A percentile compares a stretch with the other conserved stretches of the same genome.
These are phyloP conservation scores for Nicotiana tomentosiformis DNA, from an alignment of 257 asterid genomes.

Conservation along the genomic window DNA sequence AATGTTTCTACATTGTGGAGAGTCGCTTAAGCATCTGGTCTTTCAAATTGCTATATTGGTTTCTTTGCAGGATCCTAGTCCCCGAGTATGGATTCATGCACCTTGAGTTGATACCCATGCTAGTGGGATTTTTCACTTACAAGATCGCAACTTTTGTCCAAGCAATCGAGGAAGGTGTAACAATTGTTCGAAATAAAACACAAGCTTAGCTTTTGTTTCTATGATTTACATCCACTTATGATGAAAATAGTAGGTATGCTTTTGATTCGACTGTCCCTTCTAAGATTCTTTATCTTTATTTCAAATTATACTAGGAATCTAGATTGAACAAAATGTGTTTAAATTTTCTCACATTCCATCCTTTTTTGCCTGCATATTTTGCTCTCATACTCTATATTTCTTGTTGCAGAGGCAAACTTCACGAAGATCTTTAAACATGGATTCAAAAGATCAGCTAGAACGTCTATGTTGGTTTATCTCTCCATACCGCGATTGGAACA, in stretches of 20 bases:
- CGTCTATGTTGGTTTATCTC: not conserved
- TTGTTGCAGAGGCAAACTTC: not conserved
- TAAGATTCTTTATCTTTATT: not conserved
- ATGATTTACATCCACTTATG: not conserved
- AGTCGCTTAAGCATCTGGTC: not conserved
- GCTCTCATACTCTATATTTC: not conserved
- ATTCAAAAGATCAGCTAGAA: not conserved
- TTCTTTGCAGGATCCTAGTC: slow-evolving; percentile 56
- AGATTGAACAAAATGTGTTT: not conserved
- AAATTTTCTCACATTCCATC: not conserved
- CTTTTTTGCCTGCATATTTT: not conserved
- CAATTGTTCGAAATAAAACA: slow-evolving; percentile 27
- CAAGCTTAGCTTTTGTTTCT: slow-evolving; percentile 20
- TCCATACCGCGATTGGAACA: not conserved
- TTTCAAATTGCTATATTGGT: not conserved
- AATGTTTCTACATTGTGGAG: not conserved
- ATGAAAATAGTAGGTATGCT: not conserved
- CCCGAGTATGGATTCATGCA: slow-evolving; percentile 81
- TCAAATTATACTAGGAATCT: not conserved
- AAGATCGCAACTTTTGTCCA: slow-evolving; percentile 78
- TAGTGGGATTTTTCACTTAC: slow-evolving; percentile 90
- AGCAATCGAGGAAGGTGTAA: slow-evolving; percentile 63
- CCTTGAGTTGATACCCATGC: slow-evolving; percentile 81
- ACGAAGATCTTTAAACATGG: not conserved
- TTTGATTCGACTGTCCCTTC: not conserved